phyloP scores from a whole-genome alignment of 192 early-diverging fungal species.

The Rhizoclosmatium globosum region DNA sequence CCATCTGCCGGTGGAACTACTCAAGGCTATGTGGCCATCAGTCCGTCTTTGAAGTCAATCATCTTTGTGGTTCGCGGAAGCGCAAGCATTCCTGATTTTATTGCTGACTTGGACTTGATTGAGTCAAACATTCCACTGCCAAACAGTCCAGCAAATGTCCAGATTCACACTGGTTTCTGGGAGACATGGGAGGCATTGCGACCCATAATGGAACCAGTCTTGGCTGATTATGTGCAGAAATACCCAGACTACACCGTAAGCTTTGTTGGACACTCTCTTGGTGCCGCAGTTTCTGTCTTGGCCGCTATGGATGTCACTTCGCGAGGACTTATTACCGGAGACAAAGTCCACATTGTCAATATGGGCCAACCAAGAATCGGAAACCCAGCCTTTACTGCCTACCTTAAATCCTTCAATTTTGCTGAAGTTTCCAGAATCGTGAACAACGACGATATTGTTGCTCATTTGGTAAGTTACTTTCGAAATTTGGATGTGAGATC shows the following conservation, averaged over 20 bases:
- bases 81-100: constrained; percentile 10
- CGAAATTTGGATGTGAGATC: not conserved
- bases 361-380: constrained; percentile 52
- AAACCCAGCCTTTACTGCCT: constrained; percentile 43
- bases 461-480: constrained; percentile 7
- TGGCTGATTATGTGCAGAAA: not conserved
- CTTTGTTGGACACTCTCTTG: constrained; percentile 50
- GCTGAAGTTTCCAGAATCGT: constrained; percentile 15
- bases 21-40: constrained; percentile 42
- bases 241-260: constrained; percentile 27
- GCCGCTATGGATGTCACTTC: constrained; percentile 41
- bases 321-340: constrained; percentile 7
- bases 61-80: constrained; percentile 48
- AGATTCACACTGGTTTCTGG: constrained; percentile 46
- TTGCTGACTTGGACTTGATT: constrained; percentile 26
- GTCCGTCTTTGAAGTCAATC: constrained; percentile 32
- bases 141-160: not conserved
- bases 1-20: not conserved
- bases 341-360: constrained; percentile 39
- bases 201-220: not conserved
- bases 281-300: constrained; percentile 43
- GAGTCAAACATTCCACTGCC: not conserved
- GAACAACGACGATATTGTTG: constrained; percentile 39
- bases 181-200: constrained; percentile 9
- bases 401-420: not conserved